Evolutionary conservation across 768 basidiomycete genomes (phyloP), one percentile per base, ranked within the genome.

Genomic region (Boletus sp.): DNA sequence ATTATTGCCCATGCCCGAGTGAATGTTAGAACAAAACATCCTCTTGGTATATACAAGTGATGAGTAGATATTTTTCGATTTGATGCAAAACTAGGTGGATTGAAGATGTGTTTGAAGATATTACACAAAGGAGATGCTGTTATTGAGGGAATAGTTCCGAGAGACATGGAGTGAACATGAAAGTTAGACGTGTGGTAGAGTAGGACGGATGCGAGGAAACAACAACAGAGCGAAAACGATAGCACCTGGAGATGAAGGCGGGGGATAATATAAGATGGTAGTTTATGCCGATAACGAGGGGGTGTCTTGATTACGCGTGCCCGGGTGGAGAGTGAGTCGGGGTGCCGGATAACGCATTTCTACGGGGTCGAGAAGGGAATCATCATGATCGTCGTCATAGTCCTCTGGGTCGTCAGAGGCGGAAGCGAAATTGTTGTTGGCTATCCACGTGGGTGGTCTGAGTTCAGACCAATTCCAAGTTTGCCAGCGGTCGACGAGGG

Each of bases 391-490:
- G 41, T 68, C 71, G 4, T 65, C 67, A 14, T 19, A 47, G 14
- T 61, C 67, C 34, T 61, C 68, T 43, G 59, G 55, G 27, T 70
- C 61, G 43, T 61, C 62, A 10, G 58, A 50, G 27, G 44, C 47
- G 37, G 49, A 48, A 40, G 48, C 35, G 6, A 35, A 25, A 27
- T 27, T 37, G 30, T 15, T 29, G 42, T 62, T 50, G 32, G 63
- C 34, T 3, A 61, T 14, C 71, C 70, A 73, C 17, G 52, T 15
- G 30, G 70, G 70, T 11, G 53, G 58, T 52, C 66, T 58, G 21
- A 71, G 64, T 47, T 71, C 71, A 38, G 69, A 69, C 70, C 70
- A 71, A 23, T 62, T 55, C 70, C 70, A 71, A 32, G 61, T 64
- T 23, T 71, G 70, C 70, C 71, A 72, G 48, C 59, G 69, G 17